Conservation (phyloP, 176 grass and related monocot species). For the Areca catechu region DNA sequence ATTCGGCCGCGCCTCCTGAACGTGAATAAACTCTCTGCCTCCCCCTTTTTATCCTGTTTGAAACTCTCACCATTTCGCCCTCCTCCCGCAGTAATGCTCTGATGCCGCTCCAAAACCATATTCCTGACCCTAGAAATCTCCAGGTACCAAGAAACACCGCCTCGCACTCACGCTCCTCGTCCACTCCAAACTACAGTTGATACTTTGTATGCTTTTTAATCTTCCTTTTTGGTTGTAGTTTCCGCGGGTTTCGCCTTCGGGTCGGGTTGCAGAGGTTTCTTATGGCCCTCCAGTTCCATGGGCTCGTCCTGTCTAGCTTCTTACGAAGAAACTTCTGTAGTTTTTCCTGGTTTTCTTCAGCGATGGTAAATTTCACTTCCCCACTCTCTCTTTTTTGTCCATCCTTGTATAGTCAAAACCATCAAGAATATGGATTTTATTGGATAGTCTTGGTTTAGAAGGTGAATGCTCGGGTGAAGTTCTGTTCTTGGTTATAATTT, state of each 20-base stretch:
- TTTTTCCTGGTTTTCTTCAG: conserved; percentile 15
- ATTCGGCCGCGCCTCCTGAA: too few species aligned
- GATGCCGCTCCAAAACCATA: conserved; percentile 29
- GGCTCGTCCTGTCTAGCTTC: conserved; percentile 41
- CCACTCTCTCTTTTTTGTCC: neutral
- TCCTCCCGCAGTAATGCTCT: neutral
- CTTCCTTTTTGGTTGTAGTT: neutral
- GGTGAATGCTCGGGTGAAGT: too few species aligned
- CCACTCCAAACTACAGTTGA: too few species aligned
- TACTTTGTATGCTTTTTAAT: too few species aligned
- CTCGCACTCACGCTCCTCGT: neutral
- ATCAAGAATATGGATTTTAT: neutral
- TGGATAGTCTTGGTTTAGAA: neutral
- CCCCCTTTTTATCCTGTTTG: neutral
- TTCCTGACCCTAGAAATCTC: conserved; percentile 5
- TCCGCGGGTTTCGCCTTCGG: neutral
- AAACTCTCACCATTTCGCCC: neutral
- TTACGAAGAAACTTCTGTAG: conserved; percentile 24
- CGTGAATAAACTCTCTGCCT: too few species aligned
- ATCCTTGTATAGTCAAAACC: neutral
- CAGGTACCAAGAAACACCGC: neutral
- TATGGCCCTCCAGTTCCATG: conserved; percentile 78
- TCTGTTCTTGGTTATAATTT: too few species aligned
- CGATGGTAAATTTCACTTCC: conserved; percentile 35
- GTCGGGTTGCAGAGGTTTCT: neutral